Base-by-base conservation (phyloP, 23 red algal genomes). In the Gracilaria caudata region DNA sequence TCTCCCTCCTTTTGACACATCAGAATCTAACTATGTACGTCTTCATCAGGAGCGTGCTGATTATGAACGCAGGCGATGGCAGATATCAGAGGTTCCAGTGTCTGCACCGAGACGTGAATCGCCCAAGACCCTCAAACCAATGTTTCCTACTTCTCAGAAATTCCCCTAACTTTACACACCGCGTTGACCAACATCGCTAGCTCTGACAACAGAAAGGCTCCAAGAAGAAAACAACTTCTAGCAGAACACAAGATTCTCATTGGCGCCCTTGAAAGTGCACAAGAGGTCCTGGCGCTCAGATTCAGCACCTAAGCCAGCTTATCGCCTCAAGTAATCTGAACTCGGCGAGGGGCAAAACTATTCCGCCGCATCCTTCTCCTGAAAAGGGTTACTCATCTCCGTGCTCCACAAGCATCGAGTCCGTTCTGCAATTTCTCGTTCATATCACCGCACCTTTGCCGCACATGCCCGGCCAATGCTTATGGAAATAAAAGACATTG, bases 21-120 rank as follows among this genome's bases (percentile, higher is more conserved):
- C 70, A 2, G 70, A 75, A n/a, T 75, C 70, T 29, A 75, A 75
- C 19, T 75, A 75, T 40, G 24, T 49, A 8, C 70, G 70, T 49
- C 70, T 75, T 47, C 70, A 75, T 47, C 70, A 75, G 70, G 39
- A 75, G 25, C 39, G 70, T 13, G 70, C 70, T 46, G 70, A 75
- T 29, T 75, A 75, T 34, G 70, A 75, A 19, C 70, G 70, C 21
- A 9, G 13, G 0, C 29, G 70, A 43, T 75, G 70, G 70, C 70
- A 75, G 19, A 43, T 49, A 75, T 75, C 3, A 13, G 70, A 75
- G 21, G 25, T 26, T 29, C 43, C 70, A 12, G 40, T 75, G 14
- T 75, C 70, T 46, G 35, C 43, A 28, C 70, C 70, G 16, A 38
- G 70, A 0, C 70, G 70, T 14, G 49, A 75, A 38, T 28, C 14